Conservation (phyloP, 441 rosid genomes). For the Populus hybrid region DNA sequence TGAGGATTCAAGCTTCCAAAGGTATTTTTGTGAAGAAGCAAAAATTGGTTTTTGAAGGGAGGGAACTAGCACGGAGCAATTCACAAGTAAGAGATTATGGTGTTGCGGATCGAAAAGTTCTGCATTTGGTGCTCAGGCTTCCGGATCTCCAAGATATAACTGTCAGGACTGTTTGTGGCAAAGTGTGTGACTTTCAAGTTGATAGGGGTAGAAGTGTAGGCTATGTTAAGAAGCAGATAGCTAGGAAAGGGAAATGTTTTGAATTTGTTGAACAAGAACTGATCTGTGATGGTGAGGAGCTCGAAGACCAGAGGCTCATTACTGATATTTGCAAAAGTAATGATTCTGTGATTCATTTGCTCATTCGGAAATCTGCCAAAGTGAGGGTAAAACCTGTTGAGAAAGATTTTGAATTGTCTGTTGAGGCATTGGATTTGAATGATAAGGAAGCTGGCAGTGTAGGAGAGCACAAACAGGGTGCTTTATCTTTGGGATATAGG, state of each 20-base stretch:
- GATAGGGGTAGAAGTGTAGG: slow-evolving; percentile 59
- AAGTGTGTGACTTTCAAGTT: slow-evolving; percentile 55
- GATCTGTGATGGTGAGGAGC: slow-evolving; percentile 60
- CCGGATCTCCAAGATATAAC: slow-evolving; percentile 59
- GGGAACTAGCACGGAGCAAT: slow-evolving; percentile 49
- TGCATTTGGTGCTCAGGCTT: slow-evolving; percentile 61
- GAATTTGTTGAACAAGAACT: slow-evolving; percentile 52
- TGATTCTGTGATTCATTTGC: slow-evolving; percentile 56
- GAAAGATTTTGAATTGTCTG: slow-evolving; percentile 48
- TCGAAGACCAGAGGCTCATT: slow-evolving; percentile 63
- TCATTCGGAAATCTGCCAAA: slow-evolving; percentile 54
- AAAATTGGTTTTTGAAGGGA: slow-evolving; percentile 52
- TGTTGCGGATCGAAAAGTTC: slow-evolving; percentile 46
- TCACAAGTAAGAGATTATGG: slow-evolving; percentile 51
- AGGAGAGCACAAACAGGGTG: slow-evolving; percentile 20
- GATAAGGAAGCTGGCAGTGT: slow-evolving; percentile 15
- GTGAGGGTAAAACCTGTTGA: slow-evolving; percentile 48
- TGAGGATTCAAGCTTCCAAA: slow-evolving; percentile 64
- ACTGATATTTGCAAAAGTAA: slow-evolving; percentile 48
- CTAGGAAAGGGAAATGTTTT: slow-evolving; percentile 44
- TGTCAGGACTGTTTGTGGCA: slow-evolving; percentile 54
- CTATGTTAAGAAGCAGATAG: slow-evolving; percentile 64
- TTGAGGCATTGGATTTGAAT: slow-evolving; percentile 34
- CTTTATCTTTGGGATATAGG: slow-evolving; percentile 14
- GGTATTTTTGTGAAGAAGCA: slow-evolving; percentile 63